Conservation (phyloP, 371 early-diverging fungal species). For the Catenaria anguillulae region DNA sequence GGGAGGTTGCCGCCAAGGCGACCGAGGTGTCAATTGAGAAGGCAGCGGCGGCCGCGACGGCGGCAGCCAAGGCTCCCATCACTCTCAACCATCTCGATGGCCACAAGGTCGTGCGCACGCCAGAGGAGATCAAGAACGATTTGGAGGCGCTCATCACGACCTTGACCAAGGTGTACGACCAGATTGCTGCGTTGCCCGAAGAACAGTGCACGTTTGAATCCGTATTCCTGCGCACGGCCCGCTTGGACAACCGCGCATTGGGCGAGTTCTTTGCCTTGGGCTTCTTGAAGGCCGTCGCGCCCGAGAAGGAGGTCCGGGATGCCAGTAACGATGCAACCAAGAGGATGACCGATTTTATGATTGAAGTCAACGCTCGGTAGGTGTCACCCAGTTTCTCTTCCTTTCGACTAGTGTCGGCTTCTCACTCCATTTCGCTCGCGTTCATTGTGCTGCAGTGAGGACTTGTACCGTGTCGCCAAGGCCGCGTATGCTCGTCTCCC, state of each 20-base stretch:
- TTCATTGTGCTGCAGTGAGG: slow-evolving; percentile 57
- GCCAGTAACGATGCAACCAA: slow-evolving; percentile 51
- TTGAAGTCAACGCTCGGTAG: no score
- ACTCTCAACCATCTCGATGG: neutral
- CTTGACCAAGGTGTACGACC: slow-evolving; percentile 19
- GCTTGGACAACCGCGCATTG: slow-evolving; percentile 26
- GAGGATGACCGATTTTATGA: slow-evolving; percentile 43
- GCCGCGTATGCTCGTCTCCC: slow-evolving; percentile 28
- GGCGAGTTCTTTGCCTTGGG: neutral
- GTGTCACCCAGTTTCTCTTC: no score
- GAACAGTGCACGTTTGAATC: slow-evolving; percentile 41
- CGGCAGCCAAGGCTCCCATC: no score
- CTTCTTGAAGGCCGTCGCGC: slow-evolving; percentile 21
- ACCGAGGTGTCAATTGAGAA: no score
- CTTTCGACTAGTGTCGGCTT: no score
- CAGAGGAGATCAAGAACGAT: neutral
- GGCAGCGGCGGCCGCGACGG: no score
- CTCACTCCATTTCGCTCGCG: no score
- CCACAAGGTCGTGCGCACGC: neutral
- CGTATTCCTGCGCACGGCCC: slow-evolving; percentile 37
- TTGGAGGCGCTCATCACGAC: slow-evolving; percentile 11
- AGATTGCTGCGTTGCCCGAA: slow-evolving; percentile 30
- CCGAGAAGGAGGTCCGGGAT: slow-evolving; percentile 51
- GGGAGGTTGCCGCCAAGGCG: no score
- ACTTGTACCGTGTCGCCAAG: slow-evolving; percentile 47